Percentiles rank a stretch among this genome's conserved stretches.
phyloP scores from a whole-genome alignment of 108 stramenopile species.

The Discostella stelligeroides region DNA sequence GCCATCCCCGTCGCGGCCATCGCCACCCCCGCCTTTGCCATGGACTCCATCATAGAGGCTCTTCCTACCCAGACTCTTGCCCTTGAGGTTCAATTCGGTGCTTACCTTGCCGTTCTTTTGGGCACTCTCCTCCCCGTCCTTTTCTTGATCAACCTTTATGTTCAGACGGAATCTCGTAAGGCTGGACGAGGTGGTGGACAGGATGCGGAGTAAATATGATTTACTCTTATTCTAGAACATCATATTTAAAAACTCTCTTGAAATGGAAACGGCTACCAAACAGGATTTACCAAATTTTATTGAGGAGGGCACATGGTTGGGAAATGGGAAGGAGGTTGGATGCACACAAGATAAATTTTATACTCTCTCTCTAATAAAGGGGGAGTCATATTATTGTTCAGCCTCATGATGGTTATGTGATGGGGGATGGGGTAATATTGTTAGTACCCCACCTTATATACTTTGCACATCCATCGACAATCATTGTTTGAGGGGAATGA shows the following conservation, averaged over 20 bases:
- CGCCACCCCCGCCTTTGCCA: constrained; percentile 80
- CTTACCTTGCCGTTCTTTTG: constrained; percentile 92
- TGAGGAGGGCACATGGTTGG: too few relatives aligned
- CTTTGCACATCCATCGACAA: too few relatives aligned
- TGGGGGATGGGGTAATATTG: too few relatives aligned
- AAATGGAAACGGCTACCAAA: neutral
- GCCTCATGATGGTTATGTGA: too few relatives aligned
- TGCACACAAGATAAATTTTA: too few relatives aligned
- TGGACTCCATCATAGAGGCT: constrained; percentile 79
- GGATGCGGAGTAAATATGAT: constrained; percentile 72
- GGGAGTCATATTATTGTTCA: too few relatives aligned
- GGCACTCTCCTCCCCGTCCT: constrained; percentile 92
- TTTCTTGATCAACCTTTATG: constrained; percentile 95
- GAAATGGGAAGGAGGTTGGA: too few relatives aligned
- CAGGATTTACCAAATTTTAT: neutral
- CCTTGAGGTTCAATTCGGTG: constrained; percentile 92
- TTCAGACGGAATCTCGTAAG: constrained; percentile 87
- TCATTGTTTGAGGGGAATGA: too few relatives aligned
- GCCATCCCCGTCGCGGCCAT: constrained; percentile 71
- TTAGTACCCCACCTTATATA: too few relatives aligned
- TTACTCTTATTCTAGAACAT: neutral
- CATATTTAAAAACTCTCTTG: too few relatives aligned
- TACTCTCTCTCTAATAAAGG: too few relatives aligned
- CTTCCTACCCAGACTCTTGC: constrained; percentile 83
- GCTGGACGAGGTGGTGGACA: constrained; percentile 78